Percentiles rank a stretch among this genome's conserved stretches.
These are phyloP conservation scores for Pythium dissimile DNA, from an alignment of 352 stramenopile genomes.

Conservation along the genomic window DNA sequence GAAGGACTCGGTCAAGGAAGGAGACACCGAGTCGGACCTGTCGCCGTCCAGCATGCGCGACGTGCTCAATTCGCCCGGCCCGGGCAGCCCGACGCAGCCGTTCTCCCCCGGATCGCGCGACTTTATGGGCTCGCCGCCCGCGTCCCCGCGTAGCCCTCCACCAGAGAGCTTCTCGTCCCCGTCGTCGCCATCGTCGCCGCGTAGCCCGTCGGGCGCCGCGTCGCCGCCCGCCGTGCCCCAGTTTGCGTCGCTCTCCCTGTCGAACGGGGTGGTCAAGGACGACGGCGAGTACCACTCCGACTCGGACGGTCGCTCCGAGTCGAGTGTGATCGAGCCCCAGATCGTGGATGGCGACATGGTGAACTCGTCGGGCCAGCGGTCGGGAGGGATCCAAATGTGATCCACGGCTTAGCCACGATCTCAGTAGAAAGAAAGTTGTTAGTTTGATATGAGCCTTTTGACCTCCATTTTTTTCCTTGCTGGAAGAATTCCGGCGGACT, in stretches of 20 bases:
- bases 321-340: slow-evolving; percentile 70
- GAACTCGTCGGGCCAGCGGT: slow-evolving; percentile 44
- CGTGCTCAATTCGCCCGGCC: slow-evolving; percentile 41
- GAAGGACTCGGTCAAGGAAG: slow-evolving; percentile 45
- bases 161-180: slow-evolving; percentile 37
- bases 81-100: slow-evolving; percentile 43
- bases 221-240: slow-evolving; percentile 37
- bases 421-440: slow-evolving; percentile 18
- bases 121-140: slow-evolving; percentile 35
- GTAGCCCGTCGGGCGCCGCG: slow-evolving; percentile 11
- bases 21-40: slow-evolving; percentile 63
- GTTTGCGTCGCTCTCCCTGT: slow-evolving; percentile 42
- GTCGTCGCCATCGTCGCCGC: slow-evolving; percentile 37
- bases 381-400: slow-evolving; percentile 72
- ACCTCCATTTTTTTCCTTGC: slow-evolving; percentile 17
- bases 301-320: slow-evolving; percentile 47
- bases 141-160: slow-evolving; percentile 41
- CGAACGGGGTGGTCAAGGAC: slow-evolving; percentile 38
- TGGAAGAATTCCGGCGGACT: neutral
- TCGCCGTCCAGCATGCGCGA: slow-evolving; percentile 42
- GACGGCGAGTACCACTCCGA: slow-evolving; percentile 72
- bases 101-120: slow-evolving; percentile 10
- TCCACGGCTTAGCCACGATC: neutral
- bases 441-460: slow-evolving; percentile 19
- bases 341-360: slow-evolving; percentile 47